These are phyloP conservation scores for Metschnikowia arizonensis DNA, from an alignment of 805 yeast species.

Conservation along the genomic window DNA sequence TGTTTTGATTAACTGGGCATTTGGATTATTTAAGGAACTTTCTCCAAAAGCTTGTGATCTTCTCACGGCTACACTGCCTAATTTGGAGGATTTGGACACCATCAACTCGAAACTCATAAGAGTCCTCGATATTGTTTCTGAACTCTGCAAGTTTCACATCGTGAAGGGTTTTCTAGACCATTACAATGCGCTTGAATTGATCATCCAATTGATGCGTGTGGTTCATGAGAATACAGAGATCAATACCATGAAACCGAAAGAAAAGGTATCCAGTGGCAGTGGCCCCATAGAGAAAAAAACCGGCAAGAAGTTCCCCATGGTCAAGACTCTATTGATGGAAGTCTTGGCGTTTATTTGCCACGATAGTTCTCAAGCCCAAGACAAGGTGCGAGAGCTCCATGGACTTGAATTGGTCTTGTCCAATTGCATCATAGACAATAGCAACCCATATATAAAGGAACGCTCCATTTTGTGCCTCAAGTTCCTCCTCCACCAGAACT, in stretches of 20 bases:
- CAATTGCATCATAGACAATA: conserved; percentile 79
- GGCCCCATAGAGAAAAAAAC: conserved; percentile 6
- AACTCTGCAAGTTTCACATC: conserved; percentile 38
- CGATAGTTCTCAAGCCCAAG: conserved; percentile 56
- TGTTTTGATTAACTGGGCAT: conserved; percentile 40
- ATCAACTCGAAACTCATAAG: conserved; percentile 21
- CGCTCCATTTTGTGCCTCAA: conserved; percentile 75
- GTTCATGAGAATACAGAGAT: conserved; percentile 38
- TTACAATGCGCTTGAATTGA: conserved; percentile 32
- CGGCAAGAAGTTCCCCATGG: conserved; percentile 48
- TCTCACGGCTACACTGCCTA: conserved; percentile 7
- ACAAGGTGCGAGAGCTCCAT: conserved; percentile 56
- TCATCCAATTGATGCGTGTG: conserved; percentile 35
- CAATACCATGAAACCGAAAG: conserved; percentile 2
- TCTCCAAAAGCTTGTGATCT: conserved; percentile 14
- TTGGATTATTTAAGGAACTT: conserved; percentile 25
- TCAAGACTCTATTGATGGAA: conserved; percentile 65
- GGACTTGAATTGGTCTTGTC: conserved; percentile 72
- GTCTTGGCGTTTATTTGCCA: conserved; percentile 56
- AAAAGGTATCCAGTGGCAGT: conserved; percentile 1
- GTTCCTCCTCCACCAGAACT: conserved; percentile 60
- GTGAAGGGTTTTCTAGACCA: conserved; percentile 40
- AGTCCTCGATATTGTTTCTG: conserved; percentile 40
- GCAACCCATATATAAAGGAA: conserved; percentile 87
- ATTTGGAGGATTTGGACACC: conserved; percentile 7